Percentiles rank a stretch among this genome's conserved stretches.
phyloP scores from a whole-genome alignment of 148 eudicot genomes.

The Rhododendron griersonianum region DNA sequence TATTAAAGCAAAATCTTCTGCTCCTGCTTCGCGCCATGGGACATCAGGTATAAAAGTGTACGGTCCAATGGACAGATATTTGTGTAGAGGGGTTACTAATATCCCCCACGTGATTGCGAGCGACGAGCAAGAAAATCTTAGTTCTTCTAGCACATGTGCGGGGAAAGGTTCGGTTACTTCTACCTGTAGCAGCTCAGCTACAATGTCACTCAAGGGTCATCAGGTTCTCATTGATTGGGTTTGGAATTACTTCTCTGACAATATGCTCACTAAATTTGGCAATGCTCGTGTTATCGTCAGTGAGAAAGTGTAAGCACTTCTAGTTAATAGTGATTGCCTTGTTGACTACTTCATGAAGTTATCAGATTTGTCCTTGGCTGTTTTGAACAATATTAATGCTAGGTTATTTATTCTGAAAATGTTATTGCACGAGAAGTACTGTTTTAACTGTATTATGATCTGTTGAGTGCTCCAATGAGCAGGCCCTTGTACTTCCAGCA shows the following conservation, averaged over 20 bases:
- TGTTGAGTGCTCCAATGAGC: conserved; percentile 16
- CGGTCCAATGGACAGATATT: conserved; percentile 85
- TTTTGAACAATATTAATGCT: background rate
- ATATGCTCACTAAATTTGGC: conserved; percentile 24
- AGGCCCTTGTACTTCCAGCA: conserved; percentile 99
- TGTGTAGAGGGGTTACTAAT: conserved; percentile 30
- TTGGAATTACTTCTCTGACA: conserved; percentile 78
- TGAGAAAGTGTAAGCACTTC: conserved; percentile 60
- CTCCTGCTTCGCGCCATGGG: background rate
- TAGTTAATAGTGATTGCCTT: background rate
- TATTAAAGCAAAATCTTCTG: conserved; percentile 3
- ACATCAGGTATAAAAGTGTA: conserved; percentile 10
- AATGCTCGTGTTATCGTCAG: conserved; percentile 51
- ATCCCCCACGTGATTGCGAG: background rate
- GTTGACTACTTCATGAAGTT: background rate
- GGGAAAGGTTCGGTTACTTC: conserved; percentile 17
- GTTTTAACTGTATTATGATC: background rate
- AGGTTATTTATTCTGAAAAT: background rate
- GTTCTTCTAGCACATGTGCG: background rate
- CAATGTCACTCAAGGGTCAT: conserved; percentile 35
- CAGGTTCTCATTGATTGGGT: conserved; percentile 83
- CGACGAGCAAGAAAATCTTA: conserved; percentile 7
- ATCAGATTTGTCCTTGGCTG: background rate
- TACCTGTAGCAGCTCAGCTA: conserved; percentile 10
- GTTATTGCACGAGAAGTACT: background rate